Conservation (phyloP, 768 basidiomycete species). For the Boletus patriciae region DNA sequence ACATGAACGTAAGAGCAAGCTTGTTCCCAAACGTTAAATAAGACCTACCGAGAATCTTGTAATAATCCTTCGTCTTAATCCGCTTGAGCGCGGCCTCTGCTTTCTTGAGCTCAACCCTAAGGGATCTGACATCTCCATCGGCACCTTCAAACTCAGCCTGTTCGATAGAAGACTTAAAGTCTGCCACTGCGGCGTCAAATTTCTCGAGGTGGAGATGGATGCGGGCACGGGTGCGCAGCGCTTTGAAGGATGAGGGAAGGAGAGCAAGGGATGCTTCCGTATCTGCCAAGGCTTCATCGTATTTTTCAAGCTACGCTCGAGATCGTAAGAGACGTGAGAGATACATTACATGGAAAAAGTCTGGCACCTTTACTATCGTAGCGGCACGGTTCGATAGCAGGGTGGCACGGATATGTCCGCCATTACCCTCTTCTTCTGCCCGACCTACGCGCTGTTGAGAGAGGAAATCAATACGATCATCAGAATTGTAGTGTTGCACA, state of each 20-base stretch:
- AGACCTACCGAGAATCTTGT: too few species aligned
- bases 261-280: slow-evolving; percentile 66
- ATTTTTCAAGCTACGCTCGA: slow-evolving; percentile 52
- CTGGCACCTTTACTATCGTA: slow-evolving; percentile 66
- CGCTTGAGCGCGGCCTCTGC: too few species aligned
- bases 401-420: slow-evolving; percentile 79
- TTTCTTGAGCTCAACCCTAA: slow-evolving; percentile 67
- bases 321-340: slow-evolving; percentile 3
- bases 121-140: slow-evolving; percentile 60
- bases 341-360: not conserved
- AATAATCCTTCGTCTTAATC: too few species aligned
- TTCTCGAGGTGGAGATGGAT: slow-evolving; percentile 73
- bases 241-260: slow-evolving; percentile 73
- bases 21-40: not conserved
- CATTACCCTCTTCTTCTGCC: slow-evolving; percentile 67
- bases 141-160: slow-evolving; percentile 64
- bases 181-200: slow-evolving; percentile 66
- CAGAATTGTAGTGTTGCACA: slow-evolving; percentile 29
- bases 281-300: slow-evolving; percentile 70
- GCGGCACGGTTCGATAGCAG: slow-evolving; percentile 84
- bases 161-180: slow-evolving; percentile 80
- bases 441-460: slow-evolving; percentile 60
- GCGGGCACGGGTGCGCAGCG: slow-evolving; percentile 81
- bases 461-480: not conserved
- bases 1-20: not conserved